A percentile compares a stretch with the other conserved stretches of the same genome.
Evolutionary conservation across 2,329 filamentous ascomycete genomes (phyloP).

Genomic region (Aciculosporium take): DNA sequence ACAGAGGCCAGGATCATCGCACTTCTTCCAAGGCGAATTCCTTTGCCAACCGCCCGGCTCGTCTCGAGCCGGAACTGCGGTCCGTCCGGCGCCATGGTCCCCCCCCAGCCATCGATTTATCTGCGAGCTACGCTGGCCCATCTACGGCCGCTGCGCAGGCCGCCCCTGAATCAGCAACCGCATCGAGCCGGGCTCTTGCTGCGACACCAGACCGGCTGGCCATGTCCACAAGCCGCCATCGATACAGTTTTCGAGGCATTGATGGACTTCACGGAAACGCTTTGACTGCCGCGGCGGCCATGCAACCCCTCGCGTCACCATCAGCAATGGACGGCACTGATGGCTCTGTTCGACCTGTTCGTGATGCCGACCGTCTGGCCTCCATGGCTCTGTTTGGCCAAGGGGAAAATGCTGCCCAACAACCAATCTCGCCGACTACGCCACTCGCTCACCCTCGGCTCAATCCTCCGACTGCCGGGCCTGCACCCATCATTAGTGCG

Average conservation of each 20-base stretch:
- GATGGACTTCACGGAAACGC: slow-evolving; percentile 36
- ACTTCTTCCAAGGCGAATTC: slow-evolving; percentile 34
- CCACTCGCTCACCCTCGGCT: slow-evolving; percentile 55
- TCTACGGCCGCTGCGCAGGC: slow-evolving; percentile 18
- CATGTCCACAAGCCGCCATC: slow-evolving; percentile 26
- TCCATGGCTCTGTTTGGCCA: slow-evolving; percentile 64
- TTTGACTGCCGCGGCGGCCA: slow-evolving; percentile 31
- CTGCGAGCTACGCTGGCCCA: slow-evolving; percentile 26
- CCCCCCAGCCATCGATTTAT: slow-evolving; percentile 53
- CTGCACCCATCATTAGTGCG: slow-evolving; percentile 29
- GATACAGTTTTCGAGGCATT: slow-evolving; percentile 35
- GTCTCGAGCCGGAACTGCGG: slow-evolving; percentile 44
- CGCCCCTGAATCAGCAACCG: slow-evolving; percentile 11
- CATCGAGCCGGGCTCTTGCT: slow-evolving; percentile 6
- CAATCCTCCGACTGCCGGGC: slow-evolving; percentile 38
- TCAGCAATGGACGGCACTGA: slow-evolving; percentile 56
- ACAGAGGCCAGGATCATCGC: slow-evolving; percentile 35
- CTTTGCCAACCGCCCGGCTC: slow-evolving; percentile 38
- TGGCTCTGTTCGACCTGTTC: slow-evolving; percentile 65
- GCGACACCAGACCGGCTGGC: slow-evolving; percentile 9
- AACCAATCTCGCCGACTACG: slow-evolving; percentile 82
- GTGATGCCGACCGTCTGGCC: slow-evolving; percentile 68
- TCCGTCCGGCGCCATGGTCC: slow-evolving; percentile 63
- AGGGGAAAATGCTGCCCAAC: slow-evolving; percentile 66
- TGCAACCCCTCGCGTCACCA: slow-evolving; percentile 52